Conservation (phyloP, 345 rosid genomes). For the Durio zibethinus region DNA sequence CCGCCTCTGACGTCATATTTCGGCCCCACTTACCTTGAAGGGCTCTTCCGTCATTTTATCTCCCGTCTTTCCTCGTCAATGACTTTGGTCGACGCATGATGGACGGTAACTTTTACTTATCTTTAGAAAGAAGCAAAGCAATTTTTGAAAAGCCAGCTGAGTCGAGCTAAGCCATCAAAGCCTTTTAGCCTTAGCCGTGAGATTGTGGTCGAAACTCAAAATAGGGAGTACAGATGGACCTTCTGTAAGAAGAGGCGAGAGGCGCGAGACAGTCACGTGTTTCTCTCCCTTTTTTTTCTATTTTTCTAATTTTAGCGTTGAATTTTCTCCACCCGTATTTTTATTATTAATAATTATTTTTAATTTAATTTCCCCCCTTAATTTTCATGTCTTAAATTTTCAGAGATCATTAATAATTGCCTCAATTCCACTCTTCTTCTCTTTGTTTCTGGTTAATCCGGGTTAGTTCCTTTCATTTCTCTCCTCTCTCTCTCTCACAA, state of each 20-base stretch:
- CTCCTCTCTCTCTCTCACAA: background rate
- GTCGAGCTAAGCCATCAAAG: background rate
- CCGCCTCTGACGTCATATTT: too few species aligned
- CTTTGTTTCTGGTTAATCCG: constrained; percentile 7
- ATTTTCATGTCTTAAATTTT: background rate
- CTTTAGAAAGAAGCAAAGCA: too few species aligned
- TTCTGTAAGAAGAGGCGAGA: constrained; percentile 10
- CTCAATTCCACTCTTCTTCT: background rate
- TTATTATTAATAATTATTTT: constrained; percentile 1
- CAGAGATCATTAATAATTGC: constrained; percentile 7
- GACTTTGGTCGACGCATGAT: background rate
- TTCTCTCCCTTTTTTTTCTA: background rate
- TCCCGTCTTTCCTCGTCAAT: background rate
- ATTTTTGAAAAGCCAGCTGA: background rate
- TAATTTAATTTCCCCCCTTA: background rate
- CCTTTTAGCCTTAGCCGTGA: background rate
- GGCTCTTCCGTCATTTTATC: background rate
- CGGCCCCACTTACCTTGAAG: too few species aligned
- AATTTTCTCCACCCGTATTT: constrained; percentile 17
- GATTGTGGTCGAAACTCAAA: background rate
- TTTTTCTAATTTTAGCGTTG: constrained; percentile 16
- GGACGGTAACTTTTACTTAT: background rate
- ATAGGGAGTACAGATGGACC: constrained; percentile 19
- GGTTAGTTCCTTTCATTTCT: constrained; percentile 22
- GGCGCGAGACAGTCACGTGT: constrained; percentile 25